Conservation (phyloP, 495 filamentous ascomycete genomes). For the Melanomma pulvis-pyrius region DNA sequence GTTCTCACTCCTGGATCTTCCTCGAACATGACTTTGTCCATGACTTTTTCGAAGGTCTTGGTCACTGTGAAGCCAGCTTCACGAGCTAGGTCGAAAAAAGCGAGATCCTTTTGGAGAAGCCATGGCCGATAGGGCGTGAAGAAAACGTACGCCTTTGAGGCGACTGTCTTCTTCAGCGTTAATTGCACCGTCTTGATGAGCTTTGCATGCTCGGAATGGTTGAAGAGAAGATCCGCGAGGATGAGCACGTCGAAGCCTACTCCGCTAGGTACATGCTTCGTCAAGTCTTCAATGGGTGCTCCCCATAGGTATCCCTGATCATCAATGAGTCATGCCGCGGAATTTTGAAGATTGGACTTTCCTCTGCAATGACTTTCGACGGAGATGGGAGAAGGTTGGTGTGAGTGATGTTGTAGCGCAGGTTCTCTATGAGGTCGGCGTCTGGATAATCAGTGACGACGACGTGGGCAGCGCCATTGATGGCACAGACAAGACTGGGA, state of each 20-base stretch:
- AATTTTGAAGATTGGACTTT: slow-evolving; percentile 18
- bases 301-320: slow-evolving; percentile 84
- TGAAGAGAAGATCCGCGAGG: slow-evolving; percentile 86
- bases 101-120: slow-evolving; percentile 79
- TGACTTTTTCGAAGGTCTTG: slow-evolving; percentile 76
- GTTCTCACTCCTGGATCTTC: slow-evolving; percentile 72
- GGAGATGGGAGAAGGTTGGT: slow-evolving; percentile 42
- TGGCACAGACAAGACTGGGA: slow-evolving; percentile 74
- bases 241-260: slow-evolving; percentile 76
- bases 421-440: slow-evolving; percentile 72
- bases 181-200: slow-evolving; percentile 69
- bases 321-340: background rate
- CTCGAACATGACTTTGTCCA: slow-evolving; percentile 86
- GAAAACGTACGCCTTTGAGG: slow-evolving; percentile 75
- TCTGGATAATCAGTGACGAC: slow-evolving; percentile 92
- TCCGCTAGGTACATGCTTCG: slow-evolving; percentile 41
- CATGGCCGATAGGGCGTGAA: slow-evolving; percentile 94
- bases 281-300: slow-evolving; percentile 43
- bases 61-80: slow-evolving; percentile 69
- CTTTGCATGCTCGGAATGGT: slow-evolving; percentile 78
- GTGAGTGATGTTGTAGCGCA: slow-evolving; percentile 68
- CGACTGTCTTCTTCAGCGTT: slow-evolving; percentile 58
- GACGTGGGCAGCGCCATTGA: slow-evolving; percentile 66
- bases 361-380: slow-evolving; percentile 37
- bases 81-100: slow-evolving; percentile 77